Percentiles rank a stretch among this genome's conserved stretches.
Conservation (phyloP, 1,139 yeast species). For the Candida tropicalis region DNA sequence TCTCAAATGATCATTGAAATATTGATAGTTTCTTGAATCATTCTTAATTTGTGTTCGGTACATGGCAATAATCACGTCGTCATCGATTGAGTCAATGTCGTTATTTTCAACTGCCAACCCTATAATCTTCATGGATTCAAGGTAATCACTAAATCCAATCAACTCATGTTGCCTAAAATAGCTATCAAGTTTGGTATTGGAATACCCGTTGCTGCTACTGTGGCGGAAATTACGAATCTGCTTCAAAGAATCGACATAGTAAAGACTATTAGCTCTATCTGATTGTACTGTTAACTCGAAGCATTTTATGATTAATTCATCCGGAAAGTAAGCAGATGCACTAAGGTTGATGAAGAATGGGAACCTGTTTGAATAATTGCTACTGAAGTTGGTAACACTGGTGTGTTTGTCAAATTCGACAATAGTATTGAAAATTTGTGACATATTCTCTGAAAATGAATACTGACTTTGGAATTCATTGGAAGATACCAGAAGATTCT, state of each 20-base stretch:
- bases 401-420: constrained; percentile 48
- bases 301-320: constrained; percentile 60
- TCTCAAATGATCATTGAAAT: constrained; percentile 39
- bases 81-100: constrained; percentile 31
- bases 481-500: constrained; percentile 19
- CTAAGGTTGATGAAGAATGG: constrained; percentile 57
- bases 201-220: constrained; percentile 15
- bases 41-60: constrained; percentile 42
- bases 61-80: constrained; percentile 46
- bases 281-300: constrained; percentile 56
- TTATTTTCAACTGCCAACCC: constrained; percentile 42
- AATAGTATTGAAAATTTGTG: constrained; percentile 37
- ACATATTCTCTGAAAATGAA: constrained; percentile 41
- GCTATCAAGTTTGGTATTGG: constrained; percentile 32
- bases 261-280: constrained; percentile 57
- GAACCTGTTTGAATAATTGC: constrained; percentile 20
- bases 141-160: constrained; percentile 63
- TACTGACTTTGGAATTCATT: constrained; percentile 41
- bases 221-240: constrained; percentile 10
- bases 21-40: constrained; percentile 39
- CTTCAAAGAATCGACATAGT: constrained; percentile 67
- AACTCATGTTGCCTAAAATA: constrained; percentile 59
- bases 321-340: constrained; percentile 58
- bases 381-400: constrained; percentile 20
- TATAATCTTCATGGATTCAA: constrained; percentile 53